Base-by-base conservation (phyloP, 768 basidiomycete species). In the Serendipita sp. region DNA sequence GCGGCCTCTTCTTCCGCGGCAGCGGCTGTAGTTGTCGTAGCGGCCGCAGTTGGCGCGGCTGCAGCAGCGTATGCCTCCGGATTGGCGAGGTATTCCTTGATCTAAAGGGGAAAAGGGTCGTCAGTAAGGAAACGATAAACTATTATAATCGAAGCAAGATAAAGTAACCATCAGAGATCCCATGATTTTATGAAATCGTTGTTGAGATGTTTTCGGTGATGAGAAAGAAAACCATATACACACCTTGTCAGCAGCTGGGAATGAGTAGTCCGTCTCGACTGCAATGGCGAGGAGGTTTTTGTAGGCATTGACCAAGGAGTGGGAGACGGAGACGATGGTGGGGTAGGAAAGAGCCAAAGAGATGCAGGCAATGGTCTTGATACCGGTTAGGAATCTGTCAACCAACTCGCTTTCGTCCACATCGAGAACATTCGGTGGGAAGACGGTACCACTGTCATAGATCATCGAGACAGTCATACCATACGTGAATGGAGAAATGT, bases 401-500 rank as follows among this genome's bases (percentile, higher is more conserved):
- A 99, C 75, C 67, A 99, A 86, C 71, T 91, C 89, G 65, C 83
- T 75, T 76, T 97, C 95, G 68, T 89, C 86, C 67, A 98, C 79
- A 73, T 99, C 96, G 67, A 99, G 86, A 65, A 99, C 91, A 2
- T 79, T 75, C 43, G 95, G 86, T 45, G 86, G 73, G 83, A 98
- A 99, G 66, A 85, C 78, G 72, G 94, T 95, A 71, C 96, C 96
- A 65, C 82, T 80, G 78, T 95, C 90, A 75, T 82, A 99, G 73
- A 99, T 94, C 77, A 97, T 93, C 61, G 94, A 83, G 67, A 99
- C 94, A 60, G 84, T 88, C 95, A 99, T 97, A 71, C 96, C 96
- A 79, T 96, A 99, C 45, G 95, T 97, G 86, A 97, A 96, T 66
- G 92, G 92, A 51, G 95, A 98, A 75, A 99, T 97, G 82, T 94